Evolutionary conservation across 2,329 filamentous ascomycete species (phyloP).

Genomic region (Fusarium fracticaudum): DNA sequence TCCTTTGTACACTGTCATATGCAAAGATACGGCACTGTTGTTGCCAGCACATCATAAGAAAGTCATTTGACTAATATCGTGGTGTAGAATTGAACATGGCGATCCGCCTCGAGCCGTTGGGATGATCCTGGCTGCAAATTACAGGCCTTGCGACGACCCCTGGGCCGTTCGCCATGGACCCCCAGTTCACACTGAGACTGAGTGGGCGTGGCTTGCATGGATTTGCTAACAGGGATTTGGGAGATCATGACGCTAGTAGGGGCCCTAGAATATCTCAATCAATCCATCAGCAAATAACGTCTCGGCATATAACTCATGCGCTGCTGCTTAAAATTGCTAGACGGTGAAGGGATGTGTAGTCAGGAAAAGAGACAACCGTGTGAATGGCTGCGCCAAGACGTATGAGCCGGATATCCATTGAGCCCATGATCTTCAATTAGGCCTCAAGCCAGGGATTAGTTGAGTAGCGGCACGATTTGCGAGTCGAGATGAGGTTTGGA

Average conservation of each 20-base stretch:
- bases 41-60: background rate
- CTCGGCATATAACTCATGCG: slow-evolving; percentile 15
- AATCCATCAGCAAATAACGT: slow-evolving; percentile 5
- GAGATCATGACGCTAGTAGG: slow-evolving; percentile 40
- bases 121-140: slow-evolving; percentile 26
- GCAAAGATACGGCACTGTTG: slow-evolving; percentile 2
- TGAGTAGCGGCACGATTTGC: background rate
- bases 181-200: background rate
- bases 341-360: background rate
- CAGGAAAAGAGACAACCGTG: background rate
- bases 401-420: background rate
- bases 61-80: slow-evolving; percentile 1
- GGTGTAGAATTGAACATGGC: slow-evolving; percentile 1
- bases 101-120: slow-evolving; percentile 21
- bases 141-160: slow-evolving; percentile 15
- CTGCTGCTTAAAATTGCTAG: slow-evolving; percentile 2
- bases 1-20: background rate
- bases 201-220: slow-evolving; percentile 32
- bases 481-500: background rate
- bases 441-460: background rate
- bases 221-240: slow-evolving; percentile 25
- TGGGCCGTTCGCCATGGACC: background rate
- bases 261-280: background rate
- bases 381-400: background rate
- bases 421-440: slow-evolving; percentile 4